Evolutionary conservation across 495 filamentous ascomycete species (phyloP).

Genomic region (Echria macrotheca): DNA sequence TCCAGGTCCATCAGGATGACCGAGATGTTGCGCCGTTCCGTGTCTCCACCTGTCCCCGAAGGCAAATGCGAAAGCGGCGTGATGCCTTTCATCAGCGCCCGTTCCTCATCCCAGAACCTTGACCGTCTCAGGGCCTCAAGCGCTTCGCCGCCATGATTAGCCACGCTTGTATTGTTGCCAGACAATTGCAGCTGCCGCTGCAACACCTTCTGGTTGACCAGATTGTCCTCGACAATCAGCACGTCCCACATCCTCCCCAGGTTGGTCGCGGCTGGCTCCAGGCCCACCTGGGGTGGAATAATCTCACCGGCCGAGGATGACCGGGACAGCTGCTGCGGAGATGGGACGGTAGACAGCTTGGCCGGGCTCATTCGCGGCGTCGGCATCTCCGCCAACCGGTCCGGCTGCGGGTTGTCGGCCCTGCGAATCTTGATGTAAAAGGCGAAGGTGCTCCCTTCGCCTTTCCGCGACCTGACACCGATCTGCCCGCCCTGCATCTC

Average conservation of each 20-base stretch:
- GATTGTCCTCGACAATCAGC: constrained; percentile 79
- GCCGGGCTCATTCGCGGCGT: constrained; percentile 1
- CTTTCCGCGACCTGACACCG: constrained; percentile 65
- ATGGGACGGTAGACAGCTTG: background rate
- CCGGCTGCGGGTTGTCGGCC: constrained; percentile 10
- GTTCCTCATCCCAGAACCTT: constrained; percentile 38
- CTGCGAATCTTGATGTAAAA: constrained; percentile 60
- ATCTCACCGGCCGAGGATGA: background rate
- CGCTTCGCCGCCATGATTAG: constrained; percentile 77
- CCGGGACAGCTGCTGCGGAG: background rate
- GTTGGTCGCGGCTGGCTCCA: background rate
- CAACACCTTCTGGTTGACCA: constrained; percentile 73
- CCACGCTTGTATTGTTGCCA: constrained; percentile 64
- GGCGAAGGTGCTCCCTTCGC: constrained; percentile 74
- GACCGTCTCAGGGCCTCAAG: constrained; percentile 46
- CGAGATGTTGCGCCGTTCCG: constrained; percentile 39
- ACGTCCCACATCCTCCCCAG: constrained; percentile 32
- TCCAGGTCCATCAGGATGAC: constrained; percentile 80
- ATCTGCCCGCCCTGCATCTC: constrained; percentile 83
- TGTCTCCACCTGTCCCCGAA: background rate
- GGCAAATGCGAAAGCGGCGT: background rate
- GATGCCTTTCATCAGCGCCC: constrained; percentile 3
- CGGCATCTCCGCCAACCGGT: background rate
- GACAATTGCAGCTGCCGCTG: constrained; percentile 63
- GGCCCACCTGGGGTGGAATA: background rate